phyloP scores from a whole-genome alignment of 2,329 filamentous ascomycete genomes.

The Blastomyces parvus region DNA sequence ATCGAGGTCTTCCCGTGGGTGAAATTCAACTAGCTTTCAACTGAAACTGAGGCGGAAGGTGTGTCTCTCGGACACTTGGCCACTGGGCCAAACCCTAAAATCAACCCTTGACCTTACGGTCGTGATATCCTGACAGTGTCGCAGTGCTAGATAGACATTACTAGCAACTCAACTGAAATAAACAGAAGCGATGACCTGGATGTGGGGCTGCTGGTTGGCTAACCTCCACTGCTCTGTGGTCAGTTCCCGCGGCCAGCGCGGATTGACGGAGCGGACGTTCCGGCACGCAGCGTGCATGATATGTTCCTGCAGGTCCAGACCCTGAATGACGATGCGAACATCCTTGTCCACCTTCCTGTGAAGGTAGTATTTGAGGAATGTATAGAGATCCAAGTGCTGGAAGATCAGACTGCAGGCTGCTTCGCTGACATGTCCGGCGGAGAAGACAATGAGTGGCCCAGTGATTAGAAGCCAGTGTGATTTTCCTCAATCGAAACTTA shows the following conservation, averaged over 20 bases:
- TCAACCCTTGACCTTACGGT: too few species aligned
- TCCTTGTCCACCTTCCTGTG: conserved; percentile 15
- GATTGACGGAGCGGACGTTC: conserved; percentile 21
- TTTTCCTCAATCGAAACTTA: not conserved
- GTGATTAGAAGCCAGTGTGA: not conserved
- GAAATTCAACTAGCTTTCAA: too few species aligned
- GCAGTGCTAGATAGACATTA: too few species aligned
- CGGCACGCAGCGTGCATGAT: conserved; percentile 19
- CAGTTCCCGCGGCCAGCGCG: conserved; percentile 16
- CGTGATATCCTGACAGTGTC: too few species aligned
- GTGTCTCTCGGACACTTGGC: too few species aligned
- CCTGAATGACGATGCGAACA: conserved; percentile 17
- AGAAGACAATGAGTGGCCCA: not conserved
- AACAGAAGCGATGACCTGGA: too few species aligned
- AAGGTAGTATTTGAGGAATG: conserved; percentile 19
- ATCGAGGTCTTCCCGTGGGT: too few species aligned
- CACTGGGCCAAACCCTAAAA: too few species aligned
- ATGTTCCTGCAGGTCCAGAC: conserved; percentile 17
- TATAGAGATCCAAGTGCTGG: conserved; percentile 15
- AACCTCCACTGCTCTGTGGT: conserved; percentile 18
- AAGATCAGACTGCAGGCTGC: conserved; percentile 18
- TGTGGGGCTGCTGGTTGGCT: conserved; percentile 18
- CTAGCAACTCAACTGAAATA: too few species aligned
- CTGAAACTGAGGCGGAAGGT: too few species aligned
- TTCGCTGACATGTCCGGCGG: conserved; percentile 13